Percentiles rank a stretch among this genome's conserved stretches.
Conservation (phyloP, 164 flowering plant genomes). For the Stephania cephalantha region DNA sequence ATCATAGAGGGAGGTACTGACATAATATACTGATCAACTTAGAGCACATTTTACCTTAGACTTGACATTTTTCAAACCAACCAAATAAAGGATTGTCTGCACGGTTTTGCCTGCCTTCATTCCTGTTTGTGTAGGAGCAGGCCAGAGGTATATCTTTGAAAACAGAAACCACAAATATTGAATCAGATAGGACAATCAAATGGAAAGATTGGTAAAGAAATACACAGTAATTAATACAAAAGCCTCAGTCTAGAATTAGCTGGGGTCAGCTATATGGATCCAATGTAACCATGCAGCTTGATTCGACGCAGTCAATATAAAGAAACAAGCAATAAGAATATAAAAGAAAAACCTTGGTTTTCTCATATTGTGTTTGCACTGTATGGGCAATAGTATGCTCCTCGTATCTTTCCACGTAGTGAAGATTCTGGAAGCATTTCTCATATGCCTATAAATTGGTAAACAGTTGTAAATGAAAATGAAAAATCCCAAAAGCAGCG, state of each 20-base stretch:
- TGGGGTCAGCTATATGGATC: no score
- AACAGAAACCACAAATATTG: background rate
- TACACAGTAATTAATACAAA: background rate
- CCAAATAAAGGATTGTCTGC: conserved; percentile 58
- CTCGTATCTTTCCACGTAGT: conserved; percentile 73
- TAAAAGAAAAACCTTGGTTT: conserved; percentile 61
- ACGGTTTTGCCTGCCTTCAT: conserved; percentile 81
- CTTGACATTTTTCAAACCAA: conserved; percentile 84
- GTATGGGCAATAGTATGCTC: conserved; percentile 97
- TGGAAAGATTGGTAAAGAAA: no score
- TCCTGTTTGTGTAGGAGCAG: conserved; percentile 71
- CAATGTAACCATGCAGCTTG: no score
- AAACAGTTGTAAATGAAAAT: background rate
- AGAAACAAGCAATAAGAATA: background rate
- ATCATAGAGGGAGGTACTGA: background rate
- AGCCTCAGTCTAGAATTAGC: no score
- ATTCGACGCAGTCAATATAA: background rate
- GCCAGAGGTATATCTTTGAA: conserved; percentile 84
- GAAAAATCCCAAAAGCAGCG: background rate
- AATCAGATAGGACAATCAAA: no score
- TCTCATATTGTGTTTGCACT: conserved; percentile 65
- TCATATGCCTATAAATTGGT: conserved; percentile 61
- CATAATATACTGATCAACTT: background rate
- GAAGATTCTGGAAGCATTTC: conserved; percentile 94
- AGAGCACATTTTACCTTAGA: conserved; percentile 56